Evolutionary conservation across 208 protist species (phyloP).

Genomic region (Chromosphaera perkinsii): DNA sequence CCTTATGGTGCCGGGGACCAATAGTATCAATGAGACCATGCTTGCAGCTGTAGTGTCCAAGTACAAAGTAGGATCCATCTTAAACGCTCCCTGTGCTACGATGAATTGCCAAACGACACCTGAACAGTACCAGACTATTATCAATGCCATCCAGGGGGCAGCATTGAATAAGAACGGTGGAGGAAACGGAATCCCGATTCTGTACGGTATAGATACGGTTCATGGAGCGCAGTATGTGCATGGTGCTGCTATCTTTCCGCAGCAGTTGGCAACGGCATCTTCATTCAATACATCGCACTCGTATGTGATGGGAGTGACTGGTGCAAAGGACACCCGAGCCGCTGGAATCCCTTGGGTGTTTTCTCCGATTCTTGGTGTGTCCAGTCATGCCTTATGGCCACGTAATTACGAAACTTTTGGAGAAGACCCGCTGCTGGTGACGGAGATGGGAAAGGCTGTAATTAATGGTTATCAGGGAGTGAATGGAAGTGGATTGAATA

Average conservation of each 20-base stretch:
- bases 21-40: neutral
- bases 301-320: constrained; percentile 11
- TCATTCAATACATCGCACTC: constrained; percentile 42
- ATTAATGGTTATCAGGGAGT: constrained; percentile 33
- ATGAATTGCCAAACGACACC: no score
- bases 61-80: neutral
- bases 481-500: neutral
- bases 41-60: neutral
- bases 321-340: constrained; percentile 45
- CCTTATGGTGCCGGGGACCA: constrained; percentile 3
- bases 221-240: constrained; percentile 41
- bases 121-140: no score
- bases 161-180: no score
- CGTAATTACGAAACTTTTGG: constrained; percentile 60
- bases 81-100: neutral
- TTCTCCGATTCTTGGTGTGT: constrained; percentile 48
- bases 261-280: constrained; percentile 43
- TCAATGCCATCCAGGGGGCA: no score
- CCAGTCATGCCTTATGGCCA: constrained; percentile 41
- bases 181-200: no score
- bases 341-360: constrained; percentile 54
- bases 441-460: constrained; percentile 19
- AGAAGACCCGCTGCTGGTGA: constrained; percentile 44
- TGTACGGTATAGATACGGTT: constrained; percentile 50
- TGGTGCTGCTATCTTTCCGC: constrained; percentile 50